These are phyloP conservation scores for Avicennia marina DNA, from an alignment of 257 asterid species.

Conservation along the genomic window DNA sequence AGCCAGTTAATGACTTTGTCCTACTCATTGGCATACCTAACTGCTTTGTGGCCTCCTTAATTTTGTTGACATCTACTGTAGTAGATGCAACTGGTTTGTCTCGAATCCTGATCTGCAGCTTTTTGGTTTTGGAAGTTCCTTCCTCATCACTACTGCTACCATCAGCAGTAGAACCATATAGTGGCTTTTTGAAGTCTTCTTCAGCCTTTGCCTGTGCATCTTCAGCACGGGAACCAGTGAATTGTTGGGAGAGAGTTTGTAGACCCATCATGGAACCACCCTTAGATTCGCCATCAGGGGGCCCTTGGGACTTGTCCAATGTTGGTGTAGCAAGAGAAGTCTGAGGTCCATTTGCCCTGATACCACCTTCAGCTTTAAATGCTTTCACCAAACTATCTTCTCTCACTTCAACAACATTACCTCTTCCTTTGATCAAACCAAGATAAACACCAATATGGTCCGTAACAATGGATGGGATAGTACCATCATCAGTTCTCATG, in stretches of 20 bases:
- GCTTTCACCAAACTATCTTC: slow-evolving; percentile 87
- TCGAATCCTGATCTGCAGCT: slow-evolving; percentile 71
- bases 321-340: slow-evolving; percentile 38
- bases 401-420: slow-evolving; percentile 88
- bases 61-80: slow-evolving; percentile 86
- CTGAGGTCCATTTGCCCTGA: slow-evolving; percentile 49
- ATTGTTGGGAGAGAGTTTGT: slow-evolving; percentile 62
- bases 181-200: slow-evolving; percentile 88
- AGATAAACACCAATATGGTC: slow-evolving; percentile 98
- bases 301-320: slow-evolving; percentile 42
- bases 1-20: slow-evolving; percentile 75
- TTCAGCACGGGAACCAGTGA: slow-evolving; percentile 41
- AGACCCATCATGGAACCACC: slow-evolving; percentile 71
- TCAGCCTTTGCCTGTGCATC: slow-evolving; percentile 98
- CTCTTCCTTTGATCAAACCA: slow-evolving; percentile 95
- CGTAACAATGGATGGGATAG: slow-evolving; percentile 89
- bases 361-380: slow-evolving; percentile 55
- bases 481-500: slow-evolving; percentile 97
- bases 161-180: slow-evolving; percentile 71
- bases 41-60: slow-evolving; percentile 96
- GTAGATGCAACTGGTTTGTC: slow-evolving; percentile 81
- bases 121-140: slow-evolving; percentile 70
- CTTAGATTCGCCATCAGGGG: slow-evolving; percentile 38
- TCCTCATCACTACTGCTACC: slow-evolving; percentile 99
- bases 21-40: slow-evolving; percentile 72